phyloP scores from a whole-genome alignment of 805 yeast genomes.

The Metschnikowia orientalis region DNA sequence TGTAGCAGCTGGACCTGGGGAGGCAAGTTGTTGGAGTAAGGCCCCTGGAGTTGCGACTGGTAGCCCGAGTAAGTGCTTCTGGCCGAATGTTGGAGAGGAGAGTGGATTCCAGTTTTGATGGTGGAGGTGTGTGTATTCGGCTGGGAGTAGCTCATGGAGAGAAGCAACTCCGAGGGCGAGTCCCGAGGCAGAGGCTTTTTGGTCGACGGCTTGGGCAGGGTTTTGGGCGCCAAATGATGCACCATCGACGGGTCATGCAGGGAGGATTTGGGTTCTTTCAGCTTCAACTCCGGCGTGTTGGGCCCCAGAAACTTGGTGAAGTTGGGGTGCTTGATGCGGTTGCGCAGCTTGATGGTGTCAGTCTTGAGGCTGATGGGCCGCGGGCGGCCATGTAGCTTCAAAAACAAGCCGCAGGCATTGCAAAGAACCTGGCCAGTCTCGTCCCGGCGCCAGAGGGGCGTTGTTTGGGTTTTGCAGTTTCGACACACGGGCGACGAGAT shows the following conservation, averaged over 20 bases:
- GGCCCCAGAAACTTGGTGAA: constrained; percentile 40
- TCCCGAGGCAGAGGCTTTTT: constrained; percentile 14
- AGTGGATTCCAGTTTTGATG: constrained; percentile 8
- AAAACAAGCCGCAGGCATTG: constrained; percentile 92
- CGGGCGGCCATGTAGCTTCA: constrained; percentile 87
- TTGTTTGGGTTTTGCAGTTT: constrained; percentile 87
- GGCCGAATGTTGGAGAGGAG: constrained; percentile 15
- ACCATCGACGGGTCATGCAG: constrained; percentile 17
- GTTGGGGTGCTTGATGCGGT: constrained; percentile 62
- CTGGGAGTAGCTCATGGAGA: constrained; percentile 2
- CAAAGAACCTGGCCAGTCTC: constrained; percentile 84
- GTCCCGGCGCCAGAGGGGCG: constrained; percentile 94
- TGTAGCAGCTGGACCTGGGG: constrained; percentile 50
- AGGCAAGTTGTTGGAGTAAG: constrained; percentile 21
- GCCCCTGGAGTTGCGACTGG: constrained; percentile 17
- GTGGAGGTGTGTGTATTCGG: constrained; percentile 2
- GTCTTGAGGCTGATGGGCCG: constrained; percentile 89
- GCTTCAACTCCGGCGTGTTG: constrained; percentile 54
- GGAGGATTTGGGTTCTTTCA: constrained; percentile 36
- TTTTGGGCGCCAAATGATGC: constrained; percentile 15
- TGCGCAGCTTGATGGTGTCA: constrained; percentile 87
- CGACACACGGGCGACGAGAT: constrained; percentile 71
- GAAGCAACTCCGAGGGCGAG: constrained; percentile 9
- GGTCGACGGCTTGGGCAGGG: constrained; percentile 8
- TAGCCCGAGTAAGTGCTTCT: constrained; percentile 9